Conservation (phyloP, 2,329 filamentous ascomycete genomes). For the Trichoderma semiorbis region DNA sequence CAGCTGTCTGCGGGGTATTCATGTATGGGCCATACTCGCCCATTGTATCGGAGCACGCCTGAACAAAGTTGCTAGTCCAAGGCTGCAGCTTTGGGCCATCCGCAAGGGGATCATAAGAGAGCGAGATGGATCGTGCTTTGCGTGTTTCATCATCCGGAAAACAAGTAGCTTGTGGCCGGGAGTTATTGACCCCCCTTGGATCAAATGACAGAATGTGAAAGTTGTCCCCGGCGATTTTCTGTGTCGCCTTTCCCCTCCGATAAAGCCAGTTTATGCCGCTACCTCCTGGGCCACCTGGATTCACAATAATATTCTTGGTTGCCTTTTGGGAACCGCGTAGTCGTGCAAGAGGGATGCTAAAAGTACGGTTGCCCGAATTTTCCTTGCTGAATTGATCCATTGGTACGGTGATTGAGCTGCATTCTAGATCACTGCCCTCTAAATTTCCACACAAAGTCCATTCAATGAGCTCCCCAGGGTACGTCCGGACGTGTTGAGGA, state of each 20-base stretch:
- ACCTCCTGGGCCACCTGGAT: constrained; percentile 47
- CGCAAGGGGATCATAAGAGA: neutral
- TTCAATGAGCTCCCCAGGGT: constrained; percentile 35
- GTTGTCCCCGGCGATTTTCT: constrained; percentile 36
- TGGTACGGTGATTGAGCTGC: constrained; percentile 41
- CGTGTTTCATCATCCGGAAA: neutral
- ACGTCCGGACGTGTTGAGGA: neutral
- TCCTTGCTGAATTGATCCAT: constrained; percentile 43
- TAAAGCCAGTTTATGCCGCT: constrained; percentile 34
- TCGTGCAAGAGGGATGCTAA: neutral
- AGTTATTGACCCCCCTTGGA: neutral
- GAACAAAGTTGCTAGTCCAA: constrained; percentile 40
- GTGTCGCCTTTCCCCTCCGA: constrained; percentile 35
- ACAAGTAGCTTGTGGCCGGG: neutral
- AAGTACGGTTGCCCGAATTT: constrained; percentile 30
- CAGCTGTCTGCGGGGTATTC: constrained; percentile 48
- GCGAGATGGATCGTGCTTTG: neutral
- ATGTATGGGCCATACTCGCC: constrained; percentile 44
- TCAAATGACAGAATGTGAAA: constrained; percentile 45
- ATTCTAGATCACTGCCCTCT: constrained; percentile 38
- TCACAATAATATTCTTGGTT: constrained; percentile 41
- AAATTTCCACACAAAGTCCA: constrained; percentile 41
- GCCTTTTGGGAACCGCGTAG: constrained; percentile 24
- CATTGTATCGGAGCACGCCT: constrained; percentile 42
- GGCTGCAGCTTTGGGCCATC: constrained; percentile 45